phyloP scores from a whole-genome alignment of 805 yeast genomes.

The Wickerhamomyces rabaulensis region DNA sequence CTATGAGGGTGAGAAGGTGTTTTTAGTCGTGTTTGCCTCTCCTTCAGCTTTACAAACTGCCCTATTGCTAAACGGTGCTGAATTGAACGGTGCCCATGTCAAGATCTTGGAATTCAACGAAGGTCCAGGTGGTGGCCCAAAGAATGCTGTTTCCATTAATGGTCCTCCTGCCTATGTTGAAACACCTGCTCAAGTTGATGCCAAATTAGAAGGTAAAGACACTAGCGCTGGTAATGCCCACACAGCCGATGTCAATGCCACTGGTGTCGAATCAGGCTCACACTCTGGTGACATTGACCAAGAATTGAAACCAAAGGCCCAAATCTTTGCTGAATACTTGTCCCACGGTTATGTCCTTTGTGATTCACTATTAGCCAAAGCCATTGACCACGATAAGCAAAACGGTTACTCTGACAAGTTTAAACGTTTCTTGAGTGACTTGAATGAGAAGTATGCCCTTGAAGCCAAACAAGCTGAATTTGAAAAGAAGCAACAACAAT shows the following conservation, averaged over 20 bases:
- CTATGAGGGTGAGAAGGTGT: constrained; percentile 9
- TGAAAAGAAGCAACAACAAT: constrained; percentile 27
- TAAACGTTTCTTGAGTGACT: constrained; percentile 44
- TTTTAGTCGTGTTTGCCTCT: constrained; percentile 48
- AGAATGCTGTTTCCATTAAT: constrained; percentile 1
- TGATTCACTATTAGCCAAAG: constrained; percentile 55
- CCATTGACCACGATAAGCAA: constrained; percentile 58
- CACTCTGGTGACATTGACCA: constrained; percentile 48
- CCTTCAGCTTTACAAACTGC: constrained; percentile 68
- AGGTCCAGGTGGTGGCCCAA: constrained; percentile 15
- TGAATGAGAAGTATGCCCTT: constrained; percentile 59
- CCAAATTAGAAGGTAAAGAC: background rate
- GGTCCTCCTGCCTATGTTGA: constrained; percentile 11
- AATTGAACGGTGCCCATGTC: constrained; percentile 55
- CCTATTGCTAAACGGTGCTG: constrained; percentile 64
- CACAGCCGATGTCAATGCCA: constrained; percentile 1
- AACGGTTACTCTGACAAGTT: constrained; percentile 57
- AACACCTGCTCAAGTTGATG: constrained; percentile 4
- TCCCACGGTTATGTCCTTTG: constrained; percentile 68
- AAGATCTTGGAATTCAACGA: constrained; percentile 32
- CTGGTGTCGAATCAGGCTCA: background rate
- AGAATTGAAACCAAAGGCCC: constrained; percentile 72
- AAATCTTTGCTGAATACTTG: constrained; percentile 70
- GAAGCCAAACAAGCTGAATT: constrained; percentile 34
- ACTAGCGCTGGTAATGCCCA: background rate